Conservation (phyloP, 331 rosid species). For the Arachis monticola region DNA sequence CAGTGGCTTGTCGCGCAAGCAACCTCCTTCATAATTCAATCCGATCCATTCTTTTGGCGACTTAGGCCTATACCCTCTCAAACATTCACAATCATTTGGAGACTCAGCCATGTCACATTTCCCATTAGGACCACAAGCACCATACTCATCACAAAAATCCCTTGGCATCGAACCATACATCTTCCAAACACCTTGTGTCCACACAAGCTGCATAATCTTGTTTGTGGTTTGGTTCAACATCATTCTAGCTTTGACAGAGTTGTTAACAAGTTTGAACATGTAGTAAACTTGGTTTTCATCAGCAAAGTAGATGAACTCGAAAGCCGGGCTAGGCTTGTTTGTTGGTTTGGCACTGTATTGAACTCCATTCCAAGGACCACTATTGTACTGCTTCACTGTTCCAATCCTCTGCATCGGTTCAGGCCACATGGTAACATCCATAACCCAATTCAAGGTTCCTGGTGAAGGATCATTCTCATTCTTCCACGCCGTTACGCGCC, state of each 20-base stretch:
- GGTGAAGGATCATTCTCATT: constrained; percentile 29
- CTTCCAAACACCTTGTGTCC: constrained; percentile 36
- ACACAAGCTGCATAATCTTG: not conserved
- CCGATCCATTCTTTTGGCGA: constrained; percentile 35
- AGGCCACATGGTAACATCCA: no score
- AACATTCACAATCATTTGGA: constrained; percentile 40
- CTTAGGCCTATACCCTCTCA: constrained; percentile 44
- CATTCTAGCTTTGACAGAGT: constrained; percentile 26
- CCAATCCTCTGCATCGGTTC: no score
- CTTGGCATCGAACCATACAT: constrained; percentile 37
- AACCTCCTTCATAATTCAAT: constrained; percentile 41
- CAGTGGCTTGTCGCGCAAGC: constrained; percentile 33
- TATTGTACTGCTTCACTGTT: no score
- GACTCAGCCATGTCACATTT: constrained; percentile 30
- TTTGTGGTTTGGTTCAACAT: constrained; percentile 39
- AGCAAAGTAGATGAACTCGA: constrained; percentile 18
- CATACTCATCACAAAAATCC: constrained; percentile 46
- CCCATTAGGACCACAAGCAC: constrained; percentile 46
- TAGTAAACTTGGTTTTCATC: constrained; percentile 39
- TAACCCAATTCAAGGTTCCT: not conserved
- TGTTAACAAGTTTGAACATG: not conserved
- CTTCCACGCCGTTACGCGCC: constrained; percentile 44
- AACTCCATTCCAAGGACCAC: no score
- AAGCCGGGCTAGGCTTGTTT: no score
- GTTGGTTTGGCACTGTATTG: no score